Evolutionary conservation across 805 yeast species (phyloP), one percentile per base, ranked within the genome.

Genomic region (Candida stauntonica): DNA sequence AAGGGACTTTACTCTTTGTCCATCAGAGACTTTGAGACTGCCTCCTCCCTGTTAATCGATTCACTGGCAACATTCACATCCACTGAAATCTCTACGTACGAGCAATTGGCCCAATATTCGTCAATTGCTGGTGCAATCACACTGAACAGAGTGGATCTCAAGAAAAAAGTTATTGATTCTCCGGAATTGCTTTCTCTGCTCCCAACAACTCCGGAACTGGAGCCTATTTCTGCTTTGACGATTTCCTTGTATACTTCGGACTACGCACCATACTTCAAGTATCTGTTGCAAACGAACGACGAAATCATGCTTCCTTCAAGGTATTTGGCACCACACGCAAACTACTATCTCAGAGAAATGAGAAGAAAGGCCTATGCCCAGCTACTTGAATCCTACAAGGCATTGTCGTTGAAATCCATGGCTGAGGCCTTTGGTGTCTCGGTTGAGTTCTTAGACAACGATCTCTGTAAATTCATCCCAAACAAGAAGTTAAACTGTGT

Each of bases 21-120:
- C 7, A 80, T 89, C 20, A 79, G 99, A 56, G 79, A 86, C 52
- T 93, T 93, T 55, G 69, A 68, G 29, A 94, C 86, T 51, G 96
- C 98, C 2, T 78, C 97, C 3, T 77, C 77, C 37, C 67, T 91
- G 45, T 72, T 93, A 52, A 86, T 86, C 47, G 99, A 89, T 61
- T 83, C 95, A 8, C 72, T 93, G 61, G 88, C 98, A 8, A 93
- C 99, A 2, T 93, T 93, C 65, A 91, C 98, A 1, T 86, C 96
- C 13, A 81, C 87, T 3, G 99, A 93, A 61, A 67, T 93, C 46
- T 75, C 95, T 38, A 75, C 86, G 3, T 93, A 93, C 65, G 95
- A 87, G 56, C 83, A 86, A 57, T 81, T 93, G 45, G 97, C 94
- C 2, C 82, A 79, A 37, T 89, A 83, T 55, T 89, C 97, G 4